phyloP scores from a whole-genome alignment of 108 stramenopile genomes.

The Aureococcus anophagefferens region DNA sequence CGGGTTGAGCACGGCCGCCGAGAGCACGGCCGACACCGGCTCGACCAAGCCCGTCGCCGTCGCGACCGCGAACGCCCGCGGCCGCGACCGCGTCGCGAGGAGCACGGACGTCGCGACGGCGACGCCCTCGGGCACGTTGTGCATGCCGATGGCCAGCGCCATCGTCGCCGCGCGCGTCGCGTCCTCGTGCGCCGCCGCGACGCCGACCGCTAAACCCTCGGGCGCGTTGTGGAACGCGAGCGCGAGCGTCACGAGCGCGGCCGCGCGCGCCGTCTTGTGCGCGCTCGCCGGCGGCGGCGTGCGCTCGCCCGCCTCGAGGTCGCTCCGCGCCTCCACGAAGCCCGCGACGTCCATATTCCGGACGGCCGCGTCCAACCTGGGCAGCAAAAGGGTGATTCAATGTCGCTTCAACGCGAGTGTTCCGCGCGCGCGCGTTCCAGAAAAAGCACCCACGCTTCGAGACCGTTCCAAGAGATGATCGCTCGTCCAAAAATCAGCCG shows the following conservation, averaged over 20 bases:
- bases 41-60: not conserved
- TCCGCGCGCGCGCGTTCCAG: too few relatives aligned
- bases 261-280: too few relatives aligned
- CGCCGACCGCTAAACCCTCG: not conserved
- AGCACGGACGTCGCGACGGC: not conserved
- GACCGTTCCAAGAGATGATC: too few relatives aligned
- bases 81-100: not conserved
- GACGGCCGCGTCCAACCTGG: too few relatives aligned
- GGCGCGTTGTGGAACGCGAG: not conserved
- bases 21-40: not conserved
- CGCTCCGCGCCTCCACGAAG: too few relatives aligned
- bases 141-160: not conserved
- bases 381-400: too few relatives aligned
- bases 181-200: not conserved
- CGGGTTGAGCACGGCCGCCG: not conserved
- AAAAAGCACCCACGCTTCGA: too few relatives aligned
- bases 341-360: too few relatives aligned
- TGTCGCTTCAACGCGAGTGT: too few relatives aligned
- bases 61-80: not conserved
- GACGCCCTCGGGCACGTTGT: constrained; percentile 1
- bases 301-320: too few relatives aligned
- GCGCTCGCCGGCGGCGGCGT: too few relatives aligned
- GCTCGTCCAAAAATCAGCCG: too few relatives aligned
- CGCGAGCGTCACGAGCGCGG: not conserved
- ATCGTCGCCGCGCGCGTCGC: not conserved